Evolutionary conservation across 768 basidiomycete genomes (phyloP).

Genomic region (Solioccasus polychromus): DNA sequence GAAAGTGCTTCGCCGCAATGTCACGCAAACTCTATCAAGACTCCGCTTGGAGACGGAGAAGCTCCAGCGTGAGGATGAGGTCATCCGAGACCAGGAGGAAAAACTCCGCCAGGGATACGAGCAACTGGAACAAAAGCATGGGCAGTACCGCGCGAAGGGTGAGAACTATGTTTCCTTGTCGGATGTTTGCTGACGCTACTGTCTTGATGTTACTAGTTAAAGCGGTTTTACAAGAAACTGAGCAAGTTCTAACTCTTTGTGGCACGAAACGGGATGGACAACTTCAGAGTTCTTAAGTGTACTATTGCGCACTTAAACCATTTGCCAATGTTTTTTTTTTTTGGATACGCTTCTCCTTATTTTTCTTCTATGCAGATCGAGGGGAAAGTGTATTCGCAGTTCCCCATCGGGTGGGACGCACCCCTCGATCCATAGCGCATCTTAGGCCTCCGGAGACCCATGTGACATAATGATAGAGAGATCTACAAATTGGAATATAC

Average conservation of each 20-base stretch:
- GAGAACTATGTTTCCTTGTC: conserved; percentile 3
- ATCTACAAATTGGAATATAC: background rate
- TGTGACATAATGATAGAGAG: background rate
- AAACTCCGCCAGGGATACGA: conserved; percentile 38
- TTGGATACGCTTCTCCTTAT: no score
- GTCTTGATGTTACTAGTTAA: conserved; percentile 31
- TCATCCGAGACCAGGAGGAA: conserved; percentile 40
- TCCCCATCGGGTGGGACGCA: no score
- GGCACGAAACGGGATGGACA: conserved; percentile 41
- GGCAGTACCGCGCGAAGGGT: conserved; percentile 42
- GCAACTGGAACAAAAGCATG: conserved; percentile 40
- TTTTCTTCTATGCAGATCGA: background rate
- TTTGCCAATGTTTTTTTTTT: no score
- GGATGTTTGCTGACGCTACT: conserved; percentile 1
- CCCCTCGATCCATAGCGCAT: no score
- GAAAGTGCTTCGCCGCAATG: conserved; percentile 53
- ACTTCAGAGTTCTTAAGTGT: background rate
- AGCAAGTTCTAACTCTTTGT: conserved; percentile 43
- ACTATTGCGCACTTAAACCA: background rate
- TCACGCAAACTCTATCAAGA: conserved; percentile 39
- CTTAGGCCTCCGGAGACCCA: no score
- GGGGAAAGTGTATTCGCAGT: no score
- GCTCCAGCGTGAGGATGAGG: conserved; percentile 39
- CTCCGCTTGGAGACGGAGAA: conserved; percentile 40
- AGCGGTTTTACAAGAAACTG: conserved; percentile 42